A percentile compares a stretch with the other conserved stretches of the same genome.
These are phyloP conservation scores for Scytalidium lignicola DNA, from an alignment of 2,329 filamentous ascomycete genomes.

Conservation along the genomic window DNA sequence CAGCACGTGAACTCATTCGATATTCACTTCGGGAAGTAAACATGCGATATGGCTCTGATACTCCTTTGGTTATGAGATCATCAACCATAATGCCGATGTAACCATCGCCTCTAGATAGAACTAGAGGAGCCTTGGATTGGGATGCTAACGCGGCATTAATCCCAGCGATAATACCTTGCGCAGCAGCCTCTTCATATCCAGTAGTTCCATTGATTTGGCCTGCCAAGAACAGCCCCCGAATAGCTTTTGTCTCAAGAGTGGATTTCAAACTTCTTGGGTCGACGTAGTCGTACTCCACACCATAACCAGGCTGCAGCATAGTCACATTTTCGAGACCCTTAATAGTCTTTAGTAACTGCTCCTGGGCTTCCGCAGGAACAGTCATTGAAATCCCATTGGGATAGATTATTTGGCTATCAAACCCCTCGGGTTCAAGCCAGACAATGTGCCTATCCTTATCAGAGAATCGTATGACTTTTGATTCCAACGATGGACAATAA, in stretches of 20 bases:
- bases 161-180: slow-evolving; percentile 86
- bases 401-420: slow-evolving; percentile 84
- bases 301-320: slow-evolving; percentile 94
- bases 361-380: slow-evolving; percentile 81
- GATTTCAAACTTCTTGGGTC: slow-evolving; percentile 82
- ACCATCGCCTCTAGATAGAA: slow-evolving; percentile 75
- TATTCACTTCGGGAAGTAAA: slow-evolving; percentile 96
- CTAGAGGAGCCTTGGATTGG: slow-evolving; percentile 57
- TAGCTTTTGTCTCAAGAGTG: slow-evolving; percentile 92
- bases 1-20: slow-evolving; percentile 83
- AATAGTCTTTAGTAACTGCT: slow-evolving; percentile 78
- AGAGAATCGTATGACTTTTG: slow-evolving; percentile 84
- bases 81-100: slow-evolving; percentile 99
- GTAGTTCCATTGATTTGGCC: slow-evolving; percentile 98
- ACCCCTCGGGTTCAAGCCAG: slow-evolving; percentile 96
- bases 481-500: slow-evolving; percentile 93
- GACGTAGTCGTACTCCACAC: slow-evolving; percentile 98
- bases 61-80: slow-evolving; percentile 92
- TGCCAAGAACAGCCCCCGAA: slow-evolving; percentile 82
- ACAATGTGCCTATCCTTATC: slow-evolving; percentile 80
- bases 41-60: slow-evolving; percentile 96
- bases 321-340: slow-evolving; percentile 80
- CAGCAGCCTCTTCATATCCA: slow-evolving; percentile 95
- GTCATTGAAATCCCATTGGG: slow-evolving; percentile 98
- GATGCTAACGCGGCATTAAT: slow-evolving; percentile 88